A percentile compares a stretch with the other conserved stretches of the same genome.
These are phyloP conservation scores for Kandelia obovata DNA, from an alignment of 345 rosid genomes.

Conservation along the genomic window DNA sequence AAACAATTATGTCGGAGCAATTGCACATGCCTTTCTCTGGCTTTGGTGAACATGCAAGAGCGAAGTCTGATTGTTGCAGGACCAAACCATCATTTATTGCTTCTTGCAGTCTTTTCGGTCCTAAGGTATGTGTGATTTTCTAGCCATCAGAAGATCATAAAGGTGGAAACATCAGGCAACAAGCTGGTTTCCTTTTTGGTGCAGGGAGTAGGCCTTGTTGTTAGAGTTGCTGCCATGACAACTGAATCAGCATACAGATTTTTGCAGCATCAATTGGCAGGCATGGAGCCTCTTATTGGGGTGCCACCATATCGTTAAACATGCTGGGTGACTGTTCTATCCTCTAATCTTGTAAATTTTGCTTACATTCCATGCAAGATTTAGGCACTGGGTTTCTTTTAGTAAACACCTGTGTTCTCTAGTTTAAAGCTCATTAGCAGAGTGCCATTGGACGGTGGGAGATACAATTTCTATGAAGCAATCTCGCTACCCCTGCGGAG, in stretches of 20 bases:
- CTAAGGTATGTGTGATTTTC: constrained; percentile 45
- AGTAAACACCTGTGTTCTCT: no score
- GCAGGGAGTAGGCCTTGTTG: constrained; percentile 68
- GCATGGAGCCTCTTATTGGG: constrained; percentile 64
- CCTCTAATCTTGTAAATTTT: neutral
- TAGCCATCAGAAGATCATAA: neutral
- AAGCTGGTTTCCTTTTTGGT: constrained; percentile 4
- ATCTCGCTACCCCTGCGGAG: no score
- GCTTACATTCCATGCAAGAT: no score
- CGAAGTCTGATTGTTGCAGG: constrained; percentile 20
- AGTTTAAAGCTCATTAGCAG: no score
- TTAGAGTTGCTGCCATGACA: constrained; percentile 71
- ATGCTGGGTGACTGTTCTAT: neutral
- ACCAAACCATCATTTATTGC: constrained; percentile 63
- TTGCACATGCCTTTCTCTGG: constrained; percentile 43
- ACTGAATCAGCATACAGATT: constrained; percentile 83
- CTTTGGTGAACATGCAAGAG: constrained; percentile 22
- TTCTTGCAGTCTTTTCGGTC: constrained; percentile 79
- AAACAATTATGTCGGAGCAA: constrained; percentile 71
- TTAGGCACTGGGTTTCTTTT: no score
- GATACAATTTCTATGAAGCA: no score
- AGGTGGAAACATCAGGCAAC: neutral
- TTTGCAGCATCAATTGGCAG: constrained; percentile 55
- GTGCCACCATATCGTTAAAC: constrained; percentile 50
- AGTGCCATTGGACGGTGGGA: no score